Conservation (phyloP, 352 stramenopile species). For the Globisporangium orthogonon region DNA sequence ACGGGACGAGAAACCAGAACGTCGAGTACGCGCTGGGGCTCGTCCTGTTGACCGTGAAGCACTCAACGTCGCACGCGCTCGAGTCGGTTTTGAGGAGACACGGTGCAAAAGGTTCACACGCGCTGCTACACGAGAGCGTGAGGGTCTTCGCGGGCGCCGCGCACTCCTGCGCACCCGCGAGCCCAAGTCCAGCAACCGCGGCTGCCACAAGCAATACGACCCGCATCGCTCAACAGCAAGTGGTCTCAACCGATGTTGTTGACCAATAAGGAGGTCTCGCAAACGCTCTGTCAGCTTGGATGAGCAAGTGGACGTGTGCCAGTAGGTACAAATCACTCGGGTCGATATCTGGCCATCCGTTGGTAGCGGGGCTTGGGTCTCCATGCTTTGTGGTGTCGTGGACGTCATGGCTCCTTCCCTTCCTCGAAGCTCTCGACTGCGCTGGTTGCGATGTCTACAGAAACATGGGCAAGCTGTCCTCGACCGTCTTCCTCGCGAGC, state of each 20-base stretch:
- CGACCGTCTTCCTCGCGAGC: constrained; percentile 71
- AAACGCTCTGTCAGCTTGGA: no score
- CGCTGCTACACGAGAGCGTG: constrained; percentile 7
- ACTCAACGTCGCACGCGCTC: constrained; percentile 35
- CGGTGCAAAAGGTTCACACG: constrained; percentile 5
- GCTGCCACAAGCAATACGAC: not conserved
- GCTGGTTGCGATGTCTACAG: constrained; percentile 42
- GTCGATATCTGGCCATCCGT: no score
- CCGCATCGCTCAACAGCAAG: not conserved
- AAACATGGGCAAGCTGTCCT: constrained; percentile 82
- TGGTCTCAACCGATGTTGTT: not conserved
- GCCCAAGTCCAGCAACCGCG: not conserved
- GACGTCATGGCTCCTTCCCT: no score
- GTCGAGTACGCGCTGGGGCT: constrained; percentile 23
- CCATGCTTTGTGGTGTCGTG: no score
- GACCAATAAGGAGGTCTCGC: no score
- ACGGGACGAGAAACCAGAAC: constrained; percentile 55
- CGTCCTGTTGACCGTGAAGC: constrained; percentile 19
- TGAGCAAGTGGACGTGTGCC: no score
- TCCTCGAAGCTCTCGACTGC: no score
- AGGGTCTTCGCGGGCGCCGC: constrained; percentile 5
- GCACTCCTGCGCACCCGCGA: constrained; percentile 2
- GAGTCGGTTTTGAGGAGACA: constrained; percentile 8
- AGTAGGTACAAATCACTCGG: no score
- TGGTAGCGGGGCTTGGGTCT: no score